Evolutionary conservation across 352 stramenopile species (phyloP).

Genomic region (Phytophthora pistaciae): DNA sequence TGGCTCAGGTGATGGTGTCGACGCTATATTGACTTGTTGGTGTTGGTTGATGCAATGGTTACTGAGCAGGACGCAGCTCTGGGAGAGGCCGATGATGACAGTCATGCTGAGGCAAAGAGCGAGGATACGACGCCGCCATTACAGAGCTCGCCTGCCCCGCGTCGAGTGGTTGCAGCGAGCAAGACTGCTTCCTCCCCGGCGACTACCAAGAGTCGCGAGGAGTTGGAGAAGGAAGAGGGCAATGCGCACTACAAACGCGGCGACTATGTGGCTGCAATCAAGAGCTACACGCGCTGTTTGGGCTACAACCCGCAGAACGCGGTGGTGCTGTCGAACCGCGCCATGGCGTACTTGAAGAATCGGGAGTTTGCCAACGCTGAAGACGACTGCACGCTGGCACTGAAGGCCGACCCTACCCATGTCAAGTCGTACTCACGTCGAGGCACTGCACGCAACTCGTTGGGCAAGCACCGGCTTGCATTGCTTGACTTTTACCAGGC

Average conservation of each 20-base stretch:
- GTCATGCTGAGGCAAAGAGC: background rate
- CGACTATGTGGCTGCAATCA: slow-evolving; percentile 89
- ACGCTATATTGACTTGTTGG: background rate
- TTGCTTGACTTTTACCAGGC: slow-evolving; percentile 85
- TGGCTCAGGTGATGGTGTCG: background rate
- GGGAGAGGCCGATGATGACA: slow-evolving; percentile 46
- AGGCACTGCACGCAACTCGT: slow-evolving; percentile 86
- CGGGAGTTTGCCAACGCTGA: slow-evolving; percentile 89
- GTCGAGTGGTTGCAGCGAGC: slow-evolving; percentile 12
- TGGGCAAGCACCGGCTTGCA: slow-evolving; percentile 88
- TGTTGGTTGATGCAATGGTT: background rate
- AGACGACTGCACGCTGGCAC: slow-evolving; percentile 87
- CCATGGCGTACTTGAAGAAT: slow-evolving; percentile 92
- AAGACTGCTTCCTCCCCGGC: background rate
- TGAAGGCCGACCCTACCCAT: slow-evolving; percentile 84
- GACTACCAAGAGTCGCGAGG: slow-evolving; percentile 46
- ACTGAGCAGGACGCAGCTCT: slow-evolving; percentile 54
- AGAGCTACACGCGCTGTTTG: slow-evolving; percentile 91
- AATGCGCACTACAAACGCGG: slow-evolving; percentile 92
- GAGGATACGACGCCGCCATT: background rate
- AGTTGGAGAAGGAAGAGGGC: slow-evolving; percentile 90
- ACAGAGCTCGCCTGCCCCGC: background rate
- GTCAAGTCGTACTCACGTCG: slow-evolving; percentile 88
- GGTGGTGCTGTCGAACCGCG: slow-evolving; percentile 90
- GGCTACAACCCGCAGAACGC: slow-evolving; percentile 74